These are phyloP conservation scores for Magnusiomyces suaveolens DNA, from an alignment of 1,139 yeast species.

Conservation along the genomic window DNA sequence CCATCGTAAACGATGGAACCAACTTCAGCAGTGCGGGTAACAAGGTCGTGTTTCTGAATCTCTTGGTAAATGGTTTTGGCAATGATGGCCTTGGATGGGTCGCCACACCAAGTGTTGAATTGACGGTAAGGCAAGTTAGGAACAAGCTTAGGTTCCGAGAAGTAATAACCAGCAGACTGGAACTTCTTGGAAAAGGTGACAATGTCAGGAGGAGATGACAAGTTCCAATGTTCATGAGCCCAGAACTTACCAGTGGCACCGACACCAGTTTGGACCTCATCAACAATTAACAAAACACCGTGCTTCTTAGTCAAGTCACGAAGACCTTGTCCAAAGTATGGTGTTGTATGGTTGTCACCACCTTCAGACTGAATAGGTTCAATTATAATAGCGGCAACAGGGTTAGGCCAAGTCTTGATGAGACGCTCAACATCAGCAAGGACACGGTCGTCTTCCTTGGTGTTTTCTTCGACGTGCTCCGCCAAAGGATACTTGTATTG, in stretches of 20 bases:
- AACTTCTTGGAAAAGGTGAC: constrained; percentile 79
- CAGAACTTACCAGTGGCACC: constrained; percentile 79
- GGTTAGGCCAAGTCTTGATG: constrained; percentile 48
- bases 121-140: constrained; percentile 72
- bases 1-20: constrained; percentile 53
- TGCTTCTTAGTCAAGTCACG: constrained; percentile 60
- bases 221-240: constrained; percentile 78
- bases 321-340: constrained; percentile 65
- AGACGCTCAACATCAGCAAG: constrained; percentile 48
- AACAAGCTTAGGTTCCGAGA: constrained; percentile 56
- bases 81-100: constrained; percentile 66
- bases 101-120: constrained; percentile 90
- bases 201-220: constrained; percentile 65
- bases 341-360: constrained; percentile 77
- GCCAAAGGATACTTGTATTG: constrained; percentile 63
- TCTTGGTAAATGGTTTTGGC: constrained; percentile 63
- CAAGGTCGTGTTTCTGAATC: constrained; percentile 50
- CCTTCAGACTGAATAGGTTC: constrained; percentile 86
- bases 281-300: constrained; percentile 62
- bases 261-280: constrained; percentile 82
- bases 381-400: constrained; percentile 66
- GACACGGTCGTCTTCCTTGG: constrained; percentile 58
- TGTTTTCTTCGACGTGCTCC: constrained; percentile 45
- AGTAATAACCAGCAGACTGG: constrained; percentile 80
- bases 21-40: constrained; percentile 45